These are phyloP conservation scores for Kalaharituber pfeilii DNA, from an alignment of 2,329 filamentous ascomycete species.

Conservation along the genomic window DNA sequence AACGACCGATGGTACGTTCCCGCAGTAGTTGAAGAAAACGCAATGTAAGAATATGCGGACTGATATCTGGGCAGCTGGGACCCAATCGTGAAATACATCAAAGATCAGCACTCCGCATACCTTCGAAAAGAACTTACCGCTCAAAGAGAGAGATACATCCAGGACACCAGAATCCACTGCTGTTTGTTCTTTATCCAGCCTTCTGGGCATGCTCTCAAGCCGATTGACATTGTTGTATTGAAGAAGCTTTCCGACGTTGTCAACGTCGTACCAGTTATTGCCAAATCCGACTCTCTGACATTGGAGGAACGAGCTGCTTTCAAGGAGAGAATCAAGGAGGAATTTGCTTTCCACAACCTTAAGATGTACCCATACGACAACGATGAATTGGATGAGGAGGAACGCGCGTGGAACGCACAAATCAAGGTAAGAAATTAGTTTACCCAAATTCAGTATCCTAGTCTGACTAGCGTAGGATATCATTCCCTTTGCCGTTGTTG, in stretches of 20 bases:
- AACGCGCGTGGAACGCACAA: slow-evolving; percentile 77
- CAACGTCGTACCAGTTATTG: slow-evolving; percentile 96
- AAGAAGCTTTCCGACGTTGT: slow-evolving; percentile 99
- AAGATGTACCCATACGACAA: slow-evolving; percentile 99
- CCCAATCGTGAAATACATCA: slow-evolving; percentile 99
- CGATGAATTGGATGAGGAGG: slow-evolving; percentile 94
- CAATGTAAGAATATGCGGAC: not conserved
- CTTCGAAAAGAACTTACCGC: slow-evolving; percentile 98
- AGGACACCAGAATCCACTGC: slow-evolving; percentile 98
- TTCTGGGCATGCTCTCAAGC: slow-evolving; percentile 94
- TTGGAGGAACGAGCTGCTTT: slow-evolving; percentile 89
- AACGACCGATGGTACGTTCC: slow-evolving; percentile 69
- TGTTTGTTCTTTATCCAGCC: slow-evolving; percentile 99
- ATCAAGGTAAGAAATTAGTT: slow-evolving; percentile 59
- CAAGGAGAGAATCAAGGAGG: slow-evolving; percentile 96
- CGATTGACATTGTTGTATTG: slow-evolving; percentile 96
- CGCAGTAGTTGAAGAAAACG: too few relatives aligned
- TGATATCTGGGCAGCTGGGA: slow-evolving; percentile 51
- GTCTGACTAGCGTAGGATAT: slow-evolving; percentile 47
- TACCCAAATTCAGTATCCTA: not conserved
- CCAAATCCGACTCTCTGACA: slow-evolving; percentile 92
- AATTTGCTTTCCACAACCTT: slow-evolving; percentile 98
- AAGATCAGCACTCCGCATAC: slow-evolving; percentile 99
- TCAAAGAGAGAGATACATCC: slow-evolving; percentile 96
- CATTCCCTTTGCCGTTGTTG: slow-evolving; percentile 93